phyloP scores from a whole-genome alignment of 2,329 filamentous ascomycete genomes.

The Kalaharituber pfeilii region DNA sequence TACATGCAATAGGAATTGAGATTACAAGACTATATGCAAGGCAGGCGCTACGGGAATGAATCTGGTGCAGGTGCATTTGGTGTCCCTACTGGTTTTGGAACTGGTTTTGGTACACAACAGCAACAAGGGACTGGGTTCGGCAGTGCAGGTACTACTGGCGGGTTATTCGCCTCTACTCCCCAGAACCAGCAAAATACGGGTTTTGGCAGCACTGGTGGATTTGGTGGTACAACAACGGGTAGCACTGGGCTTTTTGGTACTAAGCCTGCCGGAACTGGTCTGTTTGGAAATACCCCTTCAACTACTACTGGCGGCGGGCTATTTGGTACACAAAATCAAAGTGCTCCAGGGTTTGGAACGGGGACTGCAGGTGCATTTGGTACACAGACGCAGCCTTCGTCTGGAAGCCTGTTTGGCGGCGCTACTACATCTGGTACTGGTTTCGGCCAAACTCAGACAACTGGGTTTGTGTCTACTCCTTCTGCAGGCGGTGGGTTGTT shows the following conservation, averaged over 20 bases:
- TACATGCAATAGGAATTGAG: slow-evolving; percentile 42
- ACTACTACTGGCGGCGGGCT: slow-evolving; percentile 22
- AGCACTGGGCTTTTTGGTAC: slow-evolving; percentile 15
- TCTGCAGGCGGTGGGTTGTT: slow-evolving; percentile 30
- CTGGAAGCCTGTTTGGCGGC: slow-evolving; percentile 33
- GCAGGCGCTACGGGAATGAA: slow-evolving; percentile 67
- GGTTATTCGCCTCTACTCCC: slow-evolving; percentile 31
- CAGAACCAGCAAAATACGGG: slow-evolving; percentile 23
- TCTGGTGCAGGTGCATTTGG: slow-evolving; percentile 39
- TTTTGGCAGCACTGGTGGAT: slow-evolving; percentile 30
- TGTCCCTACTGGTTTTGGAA: slow-evolving; percentile 23
- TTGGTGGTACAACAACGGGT: slow-evolving; percentile 19
- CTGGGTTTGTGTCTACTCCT: slow-evolving; percentile 14
- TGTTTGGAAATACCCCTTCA: slow-evolving; percentile 29
- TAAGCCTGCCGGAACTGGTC: slow-evolving; percentile 25
- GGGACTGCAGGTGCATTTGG: slow-evolving; percentile 32
- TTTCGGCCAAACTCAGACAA: neutral
- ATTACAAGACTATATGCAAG: slow-evolving; percentile 74
- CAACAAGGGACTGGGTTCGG: slow-evolving; percentile 31
- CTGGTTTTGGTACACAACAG: slow-evolving; percentile 30
- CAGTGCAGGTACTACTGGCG: slow-evolving; percentile 27
- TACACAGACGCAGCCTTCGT: slow-evolving; percentile 26
- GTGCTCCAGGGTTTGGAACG: slow-evolving; percentile 16
- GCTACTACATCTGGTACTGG: slow-evolving; percentile 24
- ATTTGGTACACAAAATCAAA: slow-evolving; percentile 21